Evolutionary conservation across 1,284 basidiomycete species (phyloP).

Genomic region (Boletus semigastroideus): DNA sequence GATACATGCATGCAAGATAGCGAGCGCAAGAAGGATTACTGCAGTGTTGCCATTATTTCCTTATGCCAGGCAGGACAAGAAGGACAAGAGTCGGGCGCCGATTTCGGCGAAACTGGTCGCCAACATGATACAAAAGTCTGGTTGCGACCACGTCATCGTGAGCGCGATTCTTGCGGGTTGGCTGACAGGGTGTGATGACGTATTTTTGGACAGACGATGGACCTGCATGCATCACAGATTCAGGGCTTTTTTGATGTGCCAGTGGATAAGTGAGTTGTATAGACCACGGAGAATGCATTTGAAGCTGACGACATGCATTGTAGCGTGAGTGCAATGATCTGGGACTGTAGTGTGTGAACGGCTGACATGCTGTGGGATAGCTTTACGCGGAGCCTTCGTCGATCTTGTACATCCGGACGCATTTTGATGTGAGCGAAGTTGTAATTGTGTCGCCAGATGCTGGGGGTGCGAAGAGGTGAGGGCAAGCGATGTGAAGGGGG

Average conservation of each 20-base stretch:
- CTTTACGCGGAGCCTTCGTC: slow-evolving; percentile 98
- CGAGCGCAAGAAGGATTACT: slow-evolving; percentile 93
- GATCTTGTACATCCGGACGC: slow-evolving; percentile 91
- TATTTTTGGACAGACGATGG: slow-evolving; percentile 78
- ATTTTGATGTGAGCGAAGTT: slow-evolving; percentile 85
- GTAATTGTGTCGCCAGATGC: slow-evolving; percentile 99
- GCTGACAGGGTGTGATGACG: slow-evolving; percentile 4
- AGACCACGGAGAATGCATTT: slow-evolving; percentile 4
- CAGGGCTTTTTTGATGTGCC: slow-evolving; percentile 99
- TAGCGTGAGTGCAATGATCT: slow-evolving; percentile 48
- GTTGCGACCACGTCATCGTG: slow-evolving; percentile 98
- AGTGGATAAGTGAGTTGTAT: slow-evolving; percentile 89
- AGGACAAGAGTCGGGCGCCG: slow-evolving; percentile 98
- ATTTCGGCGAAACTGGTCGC: slow-evolving; percentile 99
- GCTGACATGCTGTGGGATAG: slow-evolving; percentile 43
- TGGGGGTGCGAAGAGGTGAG: slow-evolving; percentile 95
- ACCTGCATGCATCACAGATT: slow-evolving; percentile 96
- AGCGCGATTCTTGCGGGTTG: slow-evolving; percentile 36
- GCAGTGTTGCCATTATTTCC: slow-evolving; percentile 95
- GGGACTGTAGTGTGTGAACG: slow-evolving; percentile 13
- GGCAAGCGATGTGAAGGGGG: background rate
- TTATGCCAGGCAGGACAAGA: slow-evolving; percentile 97
- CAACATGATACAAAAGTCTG: slow-evolving; percentile 97
- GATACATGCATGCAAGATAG: slow-evolving; percentile 99
- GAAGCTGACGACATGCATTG: slow-evolving; percentile 19